Base-by-base conservation (phyloP, 768 basidiomycete species). In the Tulasnella sp. region DNA sequence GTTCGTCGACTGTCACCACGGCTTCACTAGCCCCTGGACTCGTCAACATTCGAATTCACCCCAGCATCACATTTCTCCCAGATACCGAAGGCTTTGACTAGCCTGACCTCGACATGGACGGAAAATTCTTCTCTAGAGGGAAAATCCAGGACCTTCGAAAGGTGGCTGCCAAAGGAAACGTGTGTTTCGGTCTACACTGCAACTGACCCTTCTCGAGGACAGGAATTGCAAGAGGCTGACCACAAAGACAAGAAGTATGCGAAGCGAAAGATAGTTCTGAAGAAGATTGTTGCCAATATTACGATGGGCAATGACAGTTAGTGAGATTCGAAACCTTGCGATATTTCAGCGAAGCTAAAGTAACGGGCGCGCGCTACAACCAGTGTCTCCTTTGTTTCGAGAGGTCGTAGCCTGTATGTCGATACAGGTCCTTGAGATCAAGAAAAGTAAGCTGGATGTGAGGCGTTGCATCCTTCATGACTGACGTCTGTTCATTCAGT, bases 241-340 rank as follows among this genome's bases (percentile, higher is more conserved):
- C 86, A 91, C 79, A 97, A 97, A 84, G 97, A 99, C 87, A 99
- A 98, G 87, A 97, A 96, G 81, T 99, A 89, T 79, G 85, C 89
- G 79, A 96, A 96, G 84, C 89, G 96, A 80, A 99, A 96, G 88
- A 96, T 90, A 0, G 92, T 94, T 25, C 84, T 99, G 80, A 99
- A 99, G 88, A 97, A 96, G 86, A 92, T 98, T 77, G 95, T 98
- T 15, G 97, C 97, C 54, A 98, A 98, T 83, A 99, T 99, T 83
- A 99, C 97, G 3, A 99, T 99, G 96, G 97, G 97, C 64, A 97
- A 96, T 82, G 96, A 99, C 84, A 96, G 97, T 97, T 82, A 84
- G 95, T 89, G 82, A 36, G 52, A 49, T 25, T 45, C 42, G 39
- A 19, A 79, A 79, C 79, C 78, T 77, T 80, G 42, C 75, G 79